Conservation (phyloP, 1,139 yeast genomes). For the Debaryomyces robertsiae region DNA sequence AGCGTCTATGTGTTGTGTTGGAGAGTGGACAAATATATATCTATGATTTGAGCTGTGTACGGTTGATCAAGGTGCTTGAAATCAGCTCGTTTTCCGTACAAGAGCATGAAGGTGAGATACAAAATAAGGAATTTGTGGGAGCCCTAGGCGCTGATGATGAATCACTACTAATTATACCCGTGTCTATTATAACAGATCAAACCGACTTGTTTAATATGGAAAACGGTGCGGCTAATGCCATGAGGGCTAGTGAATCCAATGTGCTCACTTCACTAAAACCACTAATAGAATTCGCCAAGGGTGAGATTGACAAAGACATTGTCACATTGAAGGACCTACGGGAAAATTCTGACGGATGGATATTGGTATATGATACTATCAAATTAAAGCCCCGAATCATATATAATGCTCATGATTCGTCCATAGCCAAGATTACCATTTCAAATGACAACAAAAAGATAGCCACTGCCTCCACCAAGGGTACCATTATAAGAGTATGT, state of each 20-base stretch:
- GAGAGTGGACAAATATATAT: slow-evolving; percentile 65
- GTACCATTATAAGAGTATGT: slow-evolving; percentile 67
- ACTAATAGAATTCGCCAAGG: slow-evolving; percentile 25
- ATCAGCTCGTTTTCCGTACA: slow-evolving; percentile 29
- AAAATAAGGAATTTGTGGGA: slow-evolving; percentile 35
- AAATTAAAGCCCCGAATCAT: slow-evolving; percentile 56
- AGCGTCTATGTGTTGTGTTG: slow-evolving; percentile 61
- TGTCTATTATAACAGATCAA: slow-evolving; percentile 29
- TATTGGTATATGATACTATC: slow-evolving; percentile 62
- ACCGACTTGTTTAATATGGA: slow-evolving; percentile 33
- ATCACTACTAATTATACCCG: slow-evolving; percentile 47
- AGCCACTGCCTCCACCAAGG: slow-evolving; percentile 72
- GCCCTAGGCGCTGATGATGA: slow-evolving; percentile 53
- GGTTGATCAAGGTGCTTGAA: slow-evolving; percentile 65
- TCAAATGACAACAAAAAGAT: slow-evolving; percentile 55
- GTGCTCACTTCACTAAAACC: slow-evolving; percentile 14
- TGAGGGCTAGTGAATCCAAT: slow-evolving; percentile 24
- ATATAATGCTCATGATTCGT: slow-evolving; percentile 60
- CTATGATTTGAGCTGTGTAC: slow-evolving; percentile 74
- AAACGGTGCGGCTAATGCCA: slow-evolving; percentile 2
- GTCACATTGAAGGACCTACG: slow-evolving; percentile 31
- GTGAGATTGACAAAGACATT: slow-evolving; percentile 19
- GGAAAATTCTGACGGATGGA: slow-evolving; percentile 39
- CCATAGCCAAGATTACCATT: slow-evolving; percentile 47
- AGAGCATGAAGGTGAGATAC: slow-evolving; percentile 20